phyloP scores from a whole-genome alignment of 2,329 filamentous ascomycete genomes.

The Botryosphaeria dothidea region DNA sequence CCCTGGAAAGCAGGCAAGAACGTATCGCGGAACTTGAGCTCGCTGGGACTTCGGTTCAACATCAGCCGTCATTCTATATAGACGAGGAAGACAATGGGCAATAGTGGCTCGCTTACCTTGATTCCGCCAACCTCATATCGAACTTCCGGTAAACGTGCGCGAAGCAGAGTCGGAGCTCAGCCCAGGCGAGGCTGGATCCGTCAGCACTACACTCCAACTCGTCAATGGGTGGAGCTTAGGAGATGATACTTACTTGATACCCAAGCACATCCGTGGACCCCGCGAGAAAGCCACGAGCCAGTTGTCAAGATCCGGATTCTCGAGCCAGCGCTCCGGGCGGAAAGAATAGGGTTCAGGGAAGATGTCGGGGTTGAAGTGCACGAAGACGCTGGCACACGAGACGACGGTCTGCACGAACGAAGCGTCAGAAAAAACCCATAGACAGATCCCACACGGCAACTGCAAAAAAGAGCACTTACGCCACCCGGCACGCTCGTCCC shows the following conservation, averaged over 20 bases:
- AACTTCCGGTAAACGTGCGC: slow-evolving; percentile 20
- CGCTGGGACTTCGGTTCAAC: slow-evolving; percentile 22
- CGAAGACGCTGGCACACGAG: background rate
- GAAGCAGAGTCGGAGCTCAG: slow-evolving; percentile 24
- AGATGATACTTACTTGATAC: slow-evolving; percentile 29
- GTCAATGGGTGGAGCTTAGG: background rate
- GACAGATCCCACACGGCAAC: no score
- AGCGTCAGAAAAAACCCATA: background rate
- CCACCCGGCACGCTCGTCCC: slow-evolving; percentile 26
- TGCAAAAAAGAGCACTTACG: slow-evolving; percentile 21
- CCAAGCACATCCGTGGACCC: slow-evolving; percentile 33
- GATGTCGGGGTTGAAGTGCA: slow-evolving; percentile 33
- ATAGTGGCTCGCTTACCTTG: background rate
- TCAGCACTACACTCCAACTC: background rate
- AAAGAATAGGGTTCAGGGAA: slow-evolving; percentile 29
- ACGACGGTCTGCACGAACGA: slow-evolving; percentile 31
- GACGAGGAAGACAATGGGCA: background rate
- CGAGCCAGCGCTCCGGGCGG: slow-evolving; percentile 28
- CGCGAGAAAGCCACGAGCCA: slow-evolving; percentile 34
- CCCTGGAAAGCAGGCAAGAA: slow-evolving; percentile 29
- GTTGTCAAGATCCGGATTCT: slow-evolving; percentile 23
- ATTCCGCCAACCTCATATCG: slow-evolving; percentile 5
- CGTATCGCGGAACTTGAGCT: slow-evolving; percentile 26
- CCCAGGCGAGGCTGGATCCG: slow-evolving; percentile 21
- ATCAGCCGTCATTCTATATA: background rate